These are phyloP conservation scores for Globisporangium viniferum DNA, from an alignment of 352 stramenopile species.

Conservation along the genomic window DNA sequence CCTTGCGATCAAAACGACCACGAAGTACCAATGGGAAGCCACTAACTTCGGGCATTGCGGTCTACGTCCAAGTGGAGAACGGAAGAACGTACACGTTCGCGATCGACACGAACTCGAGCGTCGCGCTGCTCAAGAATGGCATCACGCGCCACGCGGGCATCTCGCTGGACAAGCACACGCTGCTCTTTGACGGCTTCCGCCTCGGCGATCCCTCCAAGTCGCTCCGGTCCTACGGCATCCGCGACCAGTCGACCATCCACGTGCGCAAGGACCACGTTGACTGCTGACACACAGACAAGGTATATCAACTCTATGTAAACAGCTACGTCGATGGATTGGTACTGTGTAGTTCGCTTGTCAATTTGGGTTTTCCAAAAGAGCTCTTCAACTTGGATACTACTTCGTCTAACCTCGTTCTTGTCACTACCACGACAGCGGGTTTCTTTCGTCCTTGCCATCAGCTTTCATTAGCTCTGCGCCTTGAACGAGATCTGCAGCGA, in stretches of 20 bases:
- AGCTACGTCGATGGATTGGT: background rate
- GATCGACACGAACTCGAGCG: background rate
- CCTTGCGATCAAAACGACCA: background rate
- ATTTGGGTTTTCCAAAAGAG: background rate
- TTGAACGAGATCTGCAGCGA: slow-evolving; percentile 62
- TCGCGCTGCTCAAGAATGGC: background rate
- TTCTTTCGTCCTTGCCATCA: background rate
- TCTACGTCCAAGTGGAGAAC: background rate
- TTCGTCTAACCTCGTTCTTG: background rate
- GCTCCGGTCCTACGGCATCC: background rate
- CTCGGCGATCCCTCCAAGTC: background rate
- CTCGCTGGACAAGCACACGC: background rate
- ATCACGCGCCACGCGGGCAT: background rate
- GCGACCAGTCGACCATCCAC: background rate
- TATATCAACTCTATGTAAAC: background rate
- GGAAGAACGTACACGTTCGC: background rate
- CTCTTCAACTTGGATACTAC: background rate
- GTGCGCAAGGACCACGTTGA: background rate
- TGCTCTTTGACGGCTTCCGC: background rate
- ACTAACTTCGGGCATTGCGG: background rate
- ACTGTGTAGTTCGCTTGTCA: background rate
- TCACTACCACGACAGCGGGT: background rate
- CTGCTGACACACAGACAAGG: background rate
- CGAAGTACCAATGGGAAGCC: background rate
- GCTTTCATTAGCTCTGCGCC: background rate